Percentiles rank a stretch among this genome's conserved stretches.
These are phyloP conservation scores for Amaranthus hypochondriacus DNA, from an alignment of 148 eudicot species.

Conservation along the genomic window DNA sequence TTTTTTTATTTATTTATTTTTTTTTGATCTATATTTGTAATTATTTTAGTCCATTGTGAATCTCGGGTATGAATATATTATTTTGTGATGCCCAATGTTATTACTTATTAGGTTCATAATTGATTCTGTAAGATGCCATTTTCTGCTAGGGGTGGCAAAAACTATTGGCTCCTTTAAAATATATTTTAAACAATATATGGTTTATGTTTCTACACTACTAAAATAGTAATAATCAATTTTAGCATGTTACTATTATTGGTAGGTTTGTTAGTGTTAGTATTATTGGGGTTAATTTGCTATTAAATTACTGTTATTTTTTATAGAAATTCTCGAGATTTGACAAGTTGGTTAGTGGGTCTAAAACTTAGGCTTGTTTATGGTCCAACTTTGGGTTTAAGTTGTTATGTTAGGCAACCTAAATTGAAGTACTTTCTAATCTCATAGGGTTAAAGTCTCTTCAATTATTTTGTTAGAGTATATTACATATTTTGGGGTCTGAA, in stretches of 20 bases:
- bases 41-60: constrained; percentile 11
- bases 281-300: neutral
- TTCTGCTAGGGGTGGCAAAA: neutral
- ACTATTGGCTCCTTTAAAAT: neutral
- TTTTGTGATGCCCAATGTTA: no score
- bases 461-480: no score
- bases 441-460: no score
- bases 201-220: neutral
- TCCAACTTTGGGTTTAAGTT: constrained; percentile 13
- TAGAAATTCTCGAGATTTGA: neutral
- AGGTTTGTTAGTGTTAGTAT: neutral
- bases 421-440: constrained; percentile 3
- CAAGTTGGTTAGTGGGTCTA: constrained; percentile 4
- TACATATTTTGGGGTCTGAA: no score
- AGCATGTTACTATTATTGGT: constrained; percentile 11
- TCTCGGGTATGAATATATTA: neutral
- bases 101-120: neutral
- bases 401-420: constrained; percentile 20
- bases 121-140: constrained; percentile 8
- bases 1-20: no score
- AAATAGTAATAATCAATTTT: neutral
- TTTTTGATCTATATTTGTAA: no score
- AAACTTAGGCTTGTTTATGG: neutral
- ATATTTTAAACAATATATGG: neutral
- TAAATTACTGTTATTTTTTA: neutral